Evolutionary conservation across 352 stramenopile species (phyloP), one percentile per base, ranked within the genome.

Genomic region (Phytophthora citrophthora): DNA sequence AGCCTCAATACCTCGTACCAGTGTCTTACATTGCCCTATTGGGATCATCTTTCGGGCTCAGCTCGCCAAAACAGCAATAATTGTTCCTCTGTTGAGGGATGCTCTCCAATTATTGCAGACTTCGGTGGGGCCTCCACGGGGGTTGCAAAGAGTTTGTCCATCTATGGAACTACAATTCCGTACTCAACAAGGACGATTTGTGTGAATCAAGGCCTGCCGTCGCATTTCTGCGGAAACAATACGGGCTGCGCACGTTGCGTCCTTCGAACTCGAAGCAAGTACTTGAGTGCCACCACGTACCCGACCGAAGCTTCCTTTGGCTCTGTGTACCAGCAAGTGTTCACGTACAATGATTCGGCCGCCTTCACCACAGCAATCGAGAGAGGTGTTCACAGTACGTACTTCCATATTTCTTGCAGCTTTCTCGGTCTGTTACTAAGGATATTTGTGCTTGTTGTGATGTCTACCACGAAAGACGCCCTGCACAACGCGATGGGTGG

Each of bases 1-100:
- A 81, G 70, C 18, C 71, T 84, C 6, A 71, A 44, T 1, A 2
- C 47, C 2, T 5, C 65, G 52, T 91, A 71, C 47, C 50, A 69
- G 23, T 91, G 80, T 57, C 26, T 91, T 9, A 90, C 83, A n/a
- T 15, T 91, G 15, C 83, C 83, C 2, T 77, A 76, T 44, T 92
- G 77, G 80, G 79, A 91, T 59, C 47, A 85, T 13, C 68, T 88
- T 15, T 54, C 70, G 4, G 45, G 67, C 2, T 66, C 69, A 1
- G 68, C 68, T 0, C 56, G 47, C 1, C 32, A 34, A 18, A 51
- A 59, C 3, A 62, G 43, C 15, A 61, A 44, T 23, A 53, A 5
- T 1, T 88, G 80, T 38, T 55, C 20, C 1, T 74, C 11, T n/a
- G 54, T 89, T 4, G 63, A 79, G 10, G 51, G 18, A 8, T 89